Conservation (phyloP, 371 early-diverging fungal species). For the Mortierella sp. region DNA sequence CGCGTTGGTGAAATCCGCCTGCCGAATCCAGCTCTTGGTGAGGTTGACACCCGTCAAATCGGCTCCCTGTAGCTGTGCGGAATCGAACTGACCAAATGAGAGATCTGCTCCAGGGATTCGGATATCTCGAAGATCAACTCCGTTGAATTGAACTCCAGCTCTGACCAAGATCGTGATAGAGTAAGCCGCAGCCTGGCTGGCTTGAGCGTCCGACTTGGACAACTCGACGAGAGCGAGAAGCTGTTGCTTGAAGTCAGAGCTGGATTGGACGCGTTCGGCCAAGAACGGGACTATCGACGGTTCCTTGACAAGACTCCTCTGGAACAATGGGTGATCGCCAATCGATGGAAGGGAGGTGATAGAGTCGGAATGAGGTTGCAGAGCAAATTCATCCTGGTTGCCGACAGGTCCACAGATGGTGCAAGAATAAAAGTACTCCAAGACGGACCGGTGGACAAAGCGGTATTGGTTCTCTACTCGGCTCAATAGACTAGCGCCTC, state of each 20-base stretch:
- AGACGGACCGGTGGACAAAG: slow-evolving; percentile 24
- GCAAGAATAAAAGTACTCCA: slow-evolving; percentile 7
- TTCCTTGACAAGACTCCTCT: not conserved
- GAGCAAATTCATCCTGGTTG: not conserved
- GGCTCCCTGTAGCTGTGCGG: slow-evolving; percentile 13
- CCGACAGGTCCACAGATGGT: not conserved
- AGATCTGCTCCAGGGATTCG: slow-evolving; percentile 11
- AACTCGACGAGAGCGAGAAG: not conserved
- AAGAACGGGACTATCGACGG: slow-evolving; percentile 14
- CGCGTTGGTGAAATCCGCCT: slow-evolving; percentile 9
- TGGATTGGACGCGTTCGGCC: not conserved
- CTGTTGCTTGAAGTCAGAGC: not conserved
- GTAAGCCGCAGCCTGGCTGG: not conserved
- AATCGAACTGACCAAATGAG: slow-evolving; percentile 12
- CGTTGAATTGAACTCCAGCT: slow-evolving; percentile 12
- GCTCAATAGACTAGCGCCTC: not conserved
- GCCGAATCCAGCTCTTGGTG: not conserved
- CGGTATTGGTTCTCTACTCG: slow-evolving; percentile 16
- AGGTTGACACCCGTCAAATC: slow-evolving; percentile 7
- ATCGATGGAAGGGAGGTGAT: not conserved
- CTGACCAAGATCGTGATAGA: slow-evolving; percentile 18
- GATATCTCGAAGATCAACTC: not conserved
- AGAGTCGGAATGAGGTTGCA: not conserved
- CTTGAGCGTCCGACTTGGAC: too few relatives aligned
- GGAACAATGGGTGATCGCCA: not conserved